Evolutionary conservation across 2,329 filamentous ascomycete species (phyloP), one percentile per base, ranked within the genome.

Genomic region (Escovopsis weberi): DNA sequence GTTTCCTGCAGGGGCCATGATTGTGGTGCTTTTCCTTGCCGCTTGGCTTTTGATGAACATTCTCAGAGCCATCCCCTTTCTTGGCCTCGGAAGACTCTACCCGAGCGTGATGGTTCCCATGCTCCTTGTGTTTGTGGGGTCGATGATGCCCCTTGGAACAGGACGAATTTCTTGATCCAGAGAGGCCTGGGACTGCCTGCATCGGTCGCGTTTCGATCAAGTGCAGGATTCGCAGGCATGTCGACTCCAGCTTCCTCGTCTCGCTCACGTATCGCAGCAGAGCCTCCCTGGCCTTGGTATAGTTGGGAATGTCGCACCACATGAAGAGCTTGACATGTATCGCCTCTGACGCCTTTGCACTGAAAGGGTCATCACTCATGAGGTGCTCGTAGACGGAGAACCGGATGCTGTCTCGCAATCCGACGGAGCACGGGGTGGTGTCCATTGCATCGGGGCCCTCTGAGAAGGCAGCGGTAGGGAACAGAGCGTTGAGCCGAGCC

Each of bases 401-500:
- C 4, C 61, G 53, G 37, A 64, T 53, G 42, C 53, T 62, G 15
- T 59, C 58, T 2, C 58, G 55, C n/a, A 63, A 47, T 1, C 55
- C 53, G 2, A 48, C 39, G 0, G 60, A 55, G 43, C 55, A 57
- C 1, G 59, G 57, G 10, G 50, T 50, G 7, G 55, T 48, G 15
- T 58, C 51, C 4, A 51, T 8, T 28, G 56, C 53, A 3, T 56
- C 47, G 2, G 44, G 41, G 12, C 49, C 40, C 32, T 48, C 44
- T 15, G 55, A 45, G 10, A 55, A 44, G 8, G 50, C 41, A 9
- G 48, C 42, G 1, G 59, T 44, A 1, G 61, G 58, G 32, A 64
- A 59, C 18, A 64, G 47, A 6, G 61, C 53, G 39, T 64, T 64
- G 23, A 63, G 47, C 6, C 52, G 50, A 19, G 58, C 60, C 59